Conservation (phyloP, 2,329 filamentous ascomycete genomes). For the Verticillium longisporum region DNA sequence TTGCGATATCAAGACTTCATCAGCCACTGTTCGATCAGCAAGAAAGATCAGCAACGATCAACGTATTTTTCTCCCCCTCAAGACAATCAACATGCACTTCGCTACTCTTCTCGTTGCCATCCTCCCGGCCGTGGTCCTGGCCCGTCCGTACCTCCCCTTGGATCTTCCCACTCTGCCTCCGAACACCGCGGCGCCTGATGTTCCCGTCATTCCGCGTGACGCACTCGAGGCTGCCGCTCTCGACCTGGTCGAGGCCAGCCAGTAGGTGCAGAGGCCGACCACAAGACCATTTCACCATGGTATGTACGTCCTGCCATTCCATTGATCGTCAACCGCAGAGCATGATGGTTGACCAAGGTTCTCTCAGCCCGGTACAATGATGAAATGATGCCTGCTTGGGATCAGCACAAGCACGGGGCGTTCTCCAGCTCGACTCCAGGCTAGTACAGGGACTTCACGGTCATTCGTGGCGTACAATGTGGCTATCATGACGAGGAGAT, state of each 20-base stretch:
- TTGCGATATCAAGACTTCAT: neutral
- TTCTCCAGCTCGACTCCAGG: neutral
- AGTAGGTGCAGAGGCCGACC: neutral
- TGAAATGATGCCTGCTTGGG: neutral
- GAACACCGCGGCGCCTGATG: slow-evolving; percentile 6
- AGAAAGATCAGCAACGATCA: neutral
- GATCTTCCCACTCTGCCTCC: slow-evolving; percentile 7
- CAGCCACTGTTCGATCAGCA: neutral
- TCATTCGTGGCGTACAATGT: neutral
- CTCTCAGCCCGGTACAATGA: neutral
- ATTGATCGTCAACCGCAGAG: no score
- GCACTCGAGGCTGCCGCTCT: neutral
- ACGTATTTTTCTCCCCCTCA: neutral
- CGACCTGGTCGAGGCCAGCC: neutral
- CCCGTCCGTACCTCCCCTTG: slow-evolving; percentile 13
- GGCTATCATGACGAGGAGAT: neutral
- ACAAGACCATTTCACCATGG: slow-evolving; percentile 7
- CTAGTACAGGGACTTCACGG: neutral
- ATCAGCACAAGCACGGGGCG: neutral
- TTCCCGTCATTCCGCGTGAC: slow-evolving; percentile 8
- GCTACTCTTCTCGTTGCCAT: slow-evolving; percentile 12
- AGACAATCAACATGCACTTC: slow-evolving; percentile 15
- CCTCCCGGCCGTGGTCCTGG: slow-evolving; percentile 13
- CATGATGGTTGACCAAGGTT: neutral
- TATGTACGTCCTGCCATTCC: slow-evolving; percentile 3